Evolutionary conservation across 176 grass and related monocot genomes (phyloP).

Genomic region (Zizania latifolia): DNA sequence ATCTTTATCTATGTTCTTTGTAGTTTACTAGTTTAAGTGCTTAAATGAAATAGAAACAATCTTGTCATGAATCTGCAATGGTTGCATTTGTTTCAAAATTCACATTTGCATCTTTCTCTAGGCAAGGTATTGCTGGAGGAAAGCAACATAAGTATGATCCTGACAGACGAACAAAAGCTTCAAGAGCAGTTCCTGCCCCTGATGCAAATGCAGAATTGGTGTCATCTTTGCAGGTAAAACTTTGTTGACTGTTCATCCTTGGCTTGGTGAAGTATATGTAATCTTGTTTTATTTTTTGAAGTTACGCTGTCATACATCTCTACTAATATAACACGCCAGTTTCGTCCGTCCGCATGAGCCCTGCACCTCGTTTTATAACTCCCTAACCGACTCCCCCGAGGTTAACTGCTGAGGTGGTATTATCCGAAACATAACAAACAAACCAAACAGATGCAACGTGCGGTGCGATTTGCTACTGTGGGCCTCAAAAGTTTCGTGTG

Average conservation of each 20-base stretch:
- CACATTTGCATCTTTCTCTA: constrained; percentile 22
- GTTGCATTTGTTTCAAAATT: background rate
- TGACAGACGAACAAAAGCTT: constrained; percentile 61
- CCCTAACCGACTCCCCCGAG: too few relatives aligned
- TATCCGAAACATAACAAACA: too few relatives aligned
- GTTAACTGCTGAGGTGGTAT: too few relatives aligned
- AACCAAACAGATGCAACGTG: too few relatives aligned
- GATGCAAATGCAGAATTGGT: constrained; percentile 94
- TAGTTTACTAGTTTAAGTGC: background rate
- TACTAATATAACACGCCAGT: too few relatives aligned
- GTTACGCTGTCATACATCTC: background rate
- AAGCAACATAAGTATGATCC: constrained; percentile 54
- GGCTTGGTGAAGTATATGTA: background rate
- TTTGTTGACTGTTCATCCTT: constrained; percentile 20
- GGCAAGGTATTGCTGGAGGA: constrained; percentile 59
- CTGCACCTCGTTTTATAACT: too few relatives aligned
- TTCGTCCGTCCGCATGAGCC: too few relatives aligned
- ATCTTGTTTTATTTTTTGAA: background rate
- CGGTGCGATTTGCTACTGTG: too few relatives aligned
- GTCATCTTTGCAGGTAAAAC: constrained; percentile 82
- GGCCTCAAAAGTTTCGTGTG: too few relatives aligned
- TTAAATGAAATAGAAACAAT: background rate
- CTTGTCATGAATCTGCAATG: constrained; percentile 5
- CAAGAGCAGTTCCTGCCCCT: constrained; percentile 89
- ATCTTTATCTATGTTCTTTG: background rate